Conservation (phyloP, 108 stramenopile species). For the Skeletonema costatum region DNA sequence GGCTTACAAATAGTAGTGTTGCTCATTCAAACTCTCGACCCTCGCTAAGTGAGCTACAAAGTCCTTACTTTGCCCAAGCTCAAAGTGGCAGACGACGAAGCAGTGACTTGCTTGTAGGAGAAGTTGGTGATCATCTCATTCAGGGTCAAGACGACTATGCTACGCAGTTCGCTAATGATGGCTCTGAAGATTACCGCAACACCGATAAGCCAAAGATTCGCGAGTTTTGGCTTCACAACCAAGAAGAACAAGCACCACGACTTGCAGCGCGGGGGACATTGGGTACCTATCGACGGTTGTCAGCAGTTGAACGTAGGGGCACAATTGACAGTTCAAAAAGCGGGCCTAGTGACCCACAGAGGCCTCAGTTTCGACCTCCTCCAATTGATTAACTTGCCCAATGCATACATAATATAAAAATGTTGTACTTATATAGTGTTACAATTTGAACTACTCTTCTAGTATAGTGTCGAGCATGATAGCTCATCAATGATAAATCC, state of each 20-base stretch:
- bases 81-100: background rate
- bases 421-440: background rate
- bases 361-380: background rate
- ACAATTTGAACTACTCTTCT: background rate
- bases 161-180: background rate
- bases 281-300: background rate
- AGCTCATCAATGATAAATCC: background rate
- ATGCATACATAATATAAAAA: background rate
- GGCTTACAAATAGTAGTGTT: background rate
- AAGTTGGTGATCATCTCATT: conserved; percentile 10
- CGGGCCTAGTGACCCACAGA: background rate
- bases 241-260: background rate
- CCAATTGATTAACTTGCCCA: background rate
- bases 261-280: background rate
- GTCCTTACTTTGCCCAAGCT: background rate
- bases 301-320: background rate
- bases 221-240: background rate
- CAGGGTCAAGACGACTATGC: background rate
- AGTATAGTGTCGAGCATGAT: background rate
- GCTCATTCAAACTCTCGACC: background rate
- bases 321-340: background rate
- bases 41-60: background rate
- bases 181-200: background rate
- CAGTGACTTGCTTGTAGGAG: conserved; percentile 12
- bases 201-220: background rate